Evolutionary conservation across 352 stramenopile species (phyloP).

Genomic region (Peronospora destructor): DNA sequence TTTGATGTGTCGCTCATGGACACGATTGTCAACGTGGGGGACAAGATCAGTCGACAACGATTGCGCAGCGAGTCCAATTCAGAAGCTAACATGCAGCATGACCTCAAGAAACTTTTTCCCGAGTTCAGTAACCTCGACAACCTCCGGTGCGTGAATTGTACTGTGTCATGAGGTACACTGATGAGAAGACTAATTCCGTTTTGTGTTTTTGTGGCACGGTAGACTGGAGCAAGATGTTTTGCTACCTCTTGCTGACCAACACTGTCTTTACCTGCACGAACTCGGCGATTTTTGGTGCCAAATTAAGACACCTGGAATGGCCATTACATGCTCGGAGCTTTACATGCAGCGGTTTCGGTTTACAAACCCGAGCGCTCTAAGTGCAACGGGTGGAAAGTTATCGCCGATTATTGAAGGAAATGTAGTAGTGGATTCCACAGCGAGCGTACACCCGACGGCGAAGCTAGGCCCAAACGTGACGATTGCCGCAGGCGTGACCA

Average conservation of each 20-base stretch:
- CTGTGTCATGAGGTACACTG: background rate
- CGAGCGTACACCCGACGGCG: slow-evolving; percentile 75
- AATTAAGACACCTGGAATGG: slow-evolving; percentile 87
- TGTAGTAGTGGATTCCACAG: slow-evolving; percentile 72
- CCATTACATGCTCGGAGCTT: slow-evolving; percentile 85
- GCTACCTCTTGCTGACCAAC: slow-evolving; percentile 70
- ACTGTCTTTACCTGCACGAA: slow-evolving; percentile 69
- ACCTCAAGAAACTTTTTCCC: slow-evolving; percentile 83
- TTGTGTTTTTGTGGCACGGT: slow-evolving; percentile 1
- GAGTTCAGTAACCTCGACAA: slow-evolving; percentile 85
- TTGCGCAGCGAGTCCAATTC: slow-evolving; percentile 66
- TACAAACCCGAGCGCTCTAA: slow-evolving; percentile 79
- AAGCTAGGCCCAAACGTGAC: slow-evolving; percentile 85
- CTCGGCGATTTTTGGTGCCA: slow-evolving; percentile 87
- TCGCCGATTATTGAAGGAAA: slow-evolving; percentile 85
- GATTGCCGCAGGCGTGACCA: slow-evolving; percentile 78
- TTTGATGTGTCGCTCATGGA: slow-evolving; percentile 80
- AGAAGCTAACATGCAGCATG: slow-evolving; percentile 63
- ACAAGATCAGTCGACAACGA: slow-evolving; percentile 74
- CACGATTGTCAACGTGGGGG: slow-evolving; percentile 65
- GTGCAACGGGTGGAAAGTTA: slow-evolving; percentile 70
- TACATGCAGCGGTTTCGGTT: slow-evolving; percentile 89
- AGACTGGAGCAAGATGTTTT: slow-evolving; percentile 84
- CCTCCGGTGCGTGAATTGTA: slow-evolving; percentile 39
- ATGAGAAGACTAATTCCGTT: slow-evolving; percentile 8